Evolutionary conservation across 2,329 filamentous ascomycete species (phyloP), one percentile per base, ranked within the genome.

Genomic region (Aspergillus quadrilineatus): DNA sequence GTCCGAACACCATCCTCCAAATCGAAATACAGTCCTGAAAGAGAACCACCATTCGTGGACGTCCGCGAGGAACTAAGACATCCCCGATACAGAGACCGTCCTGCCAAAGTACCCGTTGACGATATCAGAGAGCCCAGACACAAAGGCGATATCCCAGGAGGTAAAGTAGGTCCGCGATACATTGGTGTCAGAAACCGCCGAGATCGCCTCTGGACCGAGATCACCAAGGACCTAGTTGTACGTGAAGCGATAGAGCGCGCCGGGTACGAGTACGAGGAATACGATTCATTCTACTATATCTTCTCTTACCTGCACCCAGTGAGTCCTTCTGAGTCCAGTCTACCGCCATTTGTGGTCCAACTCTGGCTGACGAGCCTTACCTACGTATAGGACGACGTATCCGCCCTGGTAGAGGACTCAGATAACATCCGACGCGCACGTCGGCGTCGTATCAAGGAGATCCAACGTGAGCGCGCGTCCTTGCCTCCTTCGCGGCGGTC

Each of bases 261-360:
- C 69, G 90, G 90, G 2, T 97, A 96, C 73, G 86, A 90, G 58
- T 97, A 87, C 69, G 91, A 97, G 71, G 92, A 97, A 80, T 94
- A 90, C 0, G 88, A 91, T 53, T 85, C 83, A 60, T 95, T 91
- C 75, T 97, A 89, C 75, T 97, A 97, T 73, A 85, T 97, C 45
- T 93, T 96, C 79, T 86, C 93, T 61, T 97, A 96, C 72, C 81
- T 99, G 52, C 80, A 82, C 76, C 92, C 94, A 70, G 92, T 96
- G 80, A 83, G 91, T 43, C 22, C 22, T 44, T 6, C 29, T 36
- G 26, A 42, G 1, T 30, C 15, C 50, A 42, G 6, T 50, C 12
- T 6, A 17, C 29, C 34, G 17, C 34, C 34, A 15, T 17, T 26
- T 41, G 12, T 32, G 48, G 6, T n/a, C 66, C 6, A 22, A 34